Conservation (phyloP, 2,329 filamentous ascomycete species). For the Fusarium irregulare region DNA sequence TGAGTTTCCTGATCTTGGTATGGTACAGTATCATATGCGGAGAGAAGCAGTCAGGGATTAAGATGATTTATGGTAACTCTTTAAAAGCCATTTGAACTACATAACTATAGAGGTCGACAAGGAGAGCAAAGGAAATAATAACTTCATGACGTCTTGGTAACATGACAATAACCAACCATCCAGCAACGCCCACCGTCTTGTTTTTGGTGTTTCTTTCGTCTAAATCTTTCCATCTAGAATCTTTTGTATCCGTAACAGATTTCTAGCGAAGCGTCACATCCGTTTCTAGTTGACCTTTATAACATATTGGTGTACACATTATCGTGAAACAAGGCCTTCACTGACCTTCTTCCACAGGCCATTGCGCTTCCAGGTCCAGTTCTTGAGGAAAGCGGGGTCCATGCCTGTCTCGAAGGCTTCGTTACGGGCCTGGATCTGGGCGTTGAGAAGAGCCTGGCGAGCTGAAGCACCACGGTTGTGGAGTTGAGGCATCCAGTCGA, state of each 20-base stretch:
- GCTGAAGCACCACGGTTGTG: conserved; percentile 72
- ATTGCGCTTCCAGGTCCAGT: conserved; percentile 73
- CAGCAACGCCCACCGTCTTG: conserved; percentile 39
- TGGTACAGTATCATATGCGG: conserved; percentile 49
- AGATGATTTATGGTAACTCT: neutral
- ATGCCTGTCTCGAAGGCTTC: conserved; percentile 77
- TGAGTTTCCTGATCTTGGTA: conserved; percentile 37
- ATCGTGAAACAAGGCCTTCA: conserved; percentile 43
- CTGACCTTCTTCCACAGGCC: conserved; percentile 52
- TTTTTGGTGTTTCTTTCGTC: conserved; percentile 24
- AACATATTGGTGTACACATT: conserved; percentile 12
- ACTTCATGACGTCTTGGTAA: conserved; percentile 29
- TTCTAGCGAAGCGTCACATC: conserved; percentile 6
- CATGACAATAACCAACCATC: conserved; percentile 17
- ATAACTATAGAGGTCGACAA: conserved; percentile 31
- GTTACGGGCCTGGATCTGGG: conserved; percentile 71
- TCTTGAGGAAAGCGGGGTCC: conserved; percentile 72
- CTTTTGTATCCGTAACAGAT: neutral
- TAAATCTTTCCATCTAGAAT: conserved; percentile 32
- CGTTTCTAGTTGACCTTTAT: conserved; percentile 8
- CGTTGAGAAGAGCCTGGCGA: conserved; percentile 72
- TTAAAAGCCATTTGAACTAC: conserved; percentile 23
- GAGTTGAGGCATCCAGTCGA: conserved; percentile 73
- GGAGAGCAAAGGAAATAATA: conserved; percentile 30
- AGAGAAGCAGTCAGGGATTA: conserved; percentile 31